These are phyloP conservation scores for Yamadazyma ubonensis DNA, from an alignment of 805 yeast genomes.

Conservation along the genomic window DNA sequence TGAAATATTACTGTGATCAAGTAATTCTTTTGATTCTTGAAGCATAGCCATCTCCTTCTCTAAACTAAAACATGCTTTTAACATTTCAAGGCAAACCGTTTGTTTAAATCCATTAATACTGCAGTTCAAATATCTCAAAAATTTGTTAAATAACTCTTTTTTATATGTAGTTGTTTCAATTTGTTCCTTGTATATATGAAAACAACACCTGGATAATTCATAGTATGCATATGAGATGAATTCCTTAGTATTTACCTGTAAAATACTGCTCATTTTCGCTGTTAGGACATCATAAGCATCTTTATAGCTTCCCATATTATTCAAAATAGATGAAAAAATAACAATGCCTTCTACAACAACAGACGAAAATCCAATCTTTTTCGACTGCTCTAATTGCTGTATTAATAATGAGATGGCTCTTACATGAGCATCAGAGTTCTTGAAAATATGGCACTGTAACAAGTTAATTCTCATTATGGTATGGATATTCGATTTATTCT, in stretches of 20 bases:
- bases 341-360: slow-evolving; percentile 48
- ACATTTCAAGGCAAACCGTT: slow-evolving; percentile 36
- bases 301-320: slow-evolving; percentile 36
- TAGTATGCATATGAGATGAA: slow-evolving; percentile 35
- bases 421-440: slow-evolving; percentile 43
- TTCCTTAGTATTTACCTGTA: slow-evolving; percentile 39
- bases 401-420: slow-evolving; percentile 51
- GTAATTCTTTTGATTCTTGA: slow-evolving; percentile 28
- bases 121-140: slow-evolving; percentile 38
- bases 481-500: slow-evolving; percentile 31
- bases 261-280: slow-evolving; percentile 44
- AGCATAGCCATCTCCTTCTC: slow-evolving; percentile 37
- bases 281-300: slow-evolving; percentile 46
- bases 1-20: slow-evolving; percentile 29
- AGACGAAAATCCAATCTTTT: slow-evolving; percentile 44
- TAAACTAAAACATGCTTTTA: slow-evolving; percentile 38
- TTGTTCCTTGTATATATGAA: slow-evolving; percentile 10
- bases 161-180: slow-evolving; percentile 1
- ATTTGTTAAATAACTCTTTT: slow-evolving; percentile 24
- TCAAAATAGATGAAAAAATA: slow-evolving; percentile 45
- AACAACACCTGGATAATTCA: slow-evolving; percentile 29
- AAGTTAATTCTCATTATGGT: slow-evolving; percentile 49
- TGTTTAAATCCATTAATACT: slow-evolving; percentile 47
- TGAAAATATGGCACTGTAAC: slow-evolving; percentile 45
- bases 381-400: slow-evolving; percentile 50